These are phyloP conservation scores for Diutina sp. DNA, from an alignment of 1,139 yeast species.

Conservation along the genomic window DNA sequence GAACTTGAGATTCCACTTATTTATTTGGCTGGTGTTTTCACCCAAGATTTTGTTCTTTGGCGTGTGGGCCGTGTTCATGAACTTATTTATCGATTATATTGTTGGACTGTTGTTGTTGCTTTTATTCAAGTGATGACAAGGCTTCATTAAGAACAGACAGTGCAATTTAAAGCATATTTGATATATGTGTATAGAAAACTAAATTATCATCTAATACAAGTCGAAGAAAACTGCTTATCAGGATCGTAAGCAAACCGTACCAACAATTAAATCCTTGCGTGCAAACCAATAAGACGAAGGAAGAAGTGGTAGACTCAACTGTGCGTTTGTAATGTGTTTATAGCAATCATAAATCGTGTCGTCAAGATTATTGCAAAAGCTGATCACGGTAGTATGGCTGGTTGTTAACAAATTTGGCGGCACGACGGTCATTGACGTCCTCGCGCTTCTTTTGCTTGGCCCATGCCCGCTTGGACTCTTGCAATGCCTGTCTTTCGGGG, in stretches of 20 bases:
- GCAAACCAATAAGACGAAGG: too few relatives aligned
- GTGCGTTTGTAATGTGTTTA: not conserved
- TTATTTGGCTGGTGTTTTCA: slow-evolving; percentile 95
- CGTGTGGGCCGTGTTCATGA: slow-evolving; percentile 57
- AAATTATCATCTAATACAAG: too few relatives aligned
- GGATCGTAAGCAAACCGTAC: too few relatives aligned
- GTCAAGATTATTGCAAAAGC: not conserved
- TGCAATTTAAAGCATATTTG: not conserved
- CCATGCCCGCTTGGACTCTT: not conserved
- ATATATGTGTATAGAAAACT: not conserved
- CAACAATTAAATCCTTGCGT: too few relatives aligned
- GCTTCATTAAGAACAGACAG: not conserved
- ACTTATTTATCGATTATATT: slow-evolving; percentile 7
- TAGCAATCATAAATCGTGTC: not conserved
- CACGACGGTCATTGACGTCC: not conserved
- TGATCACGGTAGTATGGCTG: slow-evolving; percentile 2
- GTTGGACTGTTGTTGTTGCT: not conserved
- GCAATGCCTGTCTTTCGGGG: slow-evolving; percentile 10
- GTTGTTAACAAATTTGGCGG: not conserved
- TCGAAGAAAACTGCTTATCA: too few relatives aligned
- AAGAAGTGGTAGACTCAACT: not conserved
- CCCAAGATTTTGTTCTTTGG: slow-evolving; percentile 78
- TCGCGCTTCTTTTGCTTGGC: not conserved
- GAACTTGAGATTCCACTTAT: slow-evolving; percentile 68
- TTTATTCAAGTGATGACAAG: not conserved